Percentiles rank a stretch among this genome's conserved stretches.
phyloP scores from a whole-genome alignment of 2,329 filamentous ascomycete genomes.

The Lasiodiplodia sp. region DNA sequence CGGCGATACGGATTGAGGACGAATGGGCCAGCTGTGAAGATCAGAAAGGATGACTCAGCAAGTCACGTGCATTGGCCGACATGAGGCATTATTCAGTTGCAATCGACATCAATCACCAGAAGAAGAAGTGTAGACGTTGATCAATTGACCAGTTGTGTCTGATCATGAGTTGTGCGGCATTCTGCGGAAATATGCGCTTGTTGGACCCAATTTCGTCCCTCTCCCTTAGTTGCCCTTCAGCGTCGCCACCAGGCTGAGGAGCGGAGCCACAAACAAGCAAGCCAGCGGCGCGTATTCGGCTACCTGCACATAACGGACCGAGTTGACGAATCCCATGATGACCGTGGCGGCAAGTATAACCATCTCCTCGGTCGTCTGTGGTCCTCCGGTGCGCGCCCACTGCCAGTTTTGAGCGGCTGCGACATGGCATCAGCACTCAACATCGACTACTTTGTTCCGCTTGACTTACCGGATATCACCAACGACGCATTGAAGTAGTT shows the following conservation, averaged over 20 bases:
- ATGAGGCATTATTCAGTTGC: not conserved
- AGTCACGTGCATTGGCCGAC: not conserved
- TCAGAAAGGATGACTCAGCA: not conserved
- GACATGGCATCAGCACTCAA: not conserved
- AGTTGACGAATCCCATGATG: slow-evolving; percentile 9
- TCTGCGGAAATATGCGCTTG: too few species aligned
- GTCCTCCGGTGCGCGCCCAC: slow-evolving; percentile 24
- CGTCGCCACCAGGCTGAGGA: slow-evolving; percentile 13
- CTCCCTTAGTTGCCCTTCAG: not conserved
- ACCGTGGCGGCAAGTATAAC: not conserved
- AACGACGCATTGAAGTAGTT: slow-evolving; percentile 24
- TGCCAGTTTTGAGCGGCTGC: slow-evolving; percentile 23
- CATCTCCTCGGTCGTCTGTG: slow-evolving; percentile 15
- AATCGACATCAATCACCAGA: too few species aligned
- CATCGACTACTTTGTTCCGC: too few species aligned
- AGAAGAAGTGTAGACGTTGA: too few species aligned
- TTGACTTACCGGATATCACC: slow-evolving; percentile 4
- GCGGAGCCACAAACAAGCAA: slow-evolving; percentile 10
- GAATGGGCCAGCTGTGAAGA: not conserved
- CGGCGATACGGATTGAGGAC: not conserved
- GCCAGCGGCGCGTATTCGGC: slow-evolving; percentile 12
- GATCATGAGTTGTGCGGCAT: too few species aligned
- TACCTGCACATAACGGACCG: slow-evolving; percentile 5
- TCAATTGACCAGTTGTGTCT: too few species aligned
- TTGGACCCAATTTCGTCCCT: too few species aligned